phyloP scores from a whole-genome alignment of 345 rosid genomes.

The Citrus australasica region DNA sequence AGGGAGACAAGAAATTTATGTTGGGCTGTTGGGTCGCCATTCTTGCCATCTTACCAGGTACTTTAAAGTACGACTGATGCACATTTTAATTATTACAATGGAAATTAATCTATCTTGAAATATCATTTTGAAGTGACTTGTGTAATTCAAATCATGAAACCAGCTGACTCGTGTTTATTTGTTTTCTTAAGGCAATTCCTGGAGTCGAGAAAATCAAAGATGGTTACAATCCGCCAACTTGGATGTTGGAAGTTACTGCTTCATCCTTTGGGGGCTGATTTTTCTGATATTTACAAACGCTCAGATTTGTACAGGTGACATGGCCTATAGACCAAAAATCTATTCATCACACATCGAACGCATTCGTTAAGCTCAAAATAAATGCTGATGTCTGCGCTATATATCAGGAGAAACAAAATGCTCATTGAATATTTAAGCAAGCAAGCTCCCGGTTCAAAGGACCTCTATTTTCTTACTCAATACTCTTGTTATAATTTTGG shows the following conservation, averaged over 20 bases:
- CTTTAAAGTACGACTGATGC: constrained; percentile 50
- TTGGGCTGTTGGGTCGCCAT: constrained; percentile 67
- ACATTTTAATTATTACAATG: background rate
- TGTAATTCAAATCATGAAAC: background rate
- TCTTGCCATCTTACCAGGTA: constrained; percentile 56
- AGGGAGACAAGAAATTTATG: constrained; percentile 78
- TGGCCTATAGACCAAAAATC: background rate
- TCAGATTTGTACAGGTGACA: constrained; percentile 53
- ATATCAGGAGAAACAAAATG: constrained; percentile 65
- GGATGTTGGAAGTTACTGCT: constrained; percentile 75
- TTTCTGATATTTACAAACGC: constrained; percentile 46
- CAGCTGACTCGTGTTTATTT: background rate
- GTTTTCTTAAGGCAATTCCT: constrained; percentile 34
- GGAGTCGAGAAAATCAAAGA: constrained; percentile 65
- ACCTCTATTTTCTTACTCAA: constrained; percentile 43
- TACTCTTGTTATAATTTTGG: too few relatives aligned
- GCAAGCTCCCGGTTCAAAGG: constrained; percentile 55
- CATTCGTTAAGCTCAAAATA: too few relatives aligned
- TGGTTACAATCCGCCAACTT: constrained; percentile 81
- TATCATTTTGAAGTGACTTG: background rate
- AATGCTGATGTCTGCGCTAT: background rate
- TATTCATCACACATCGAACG: background rate
- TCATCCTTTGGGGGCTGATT: constrained; percentile 51
- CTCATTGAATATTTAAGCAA: constrained; percentile 51
- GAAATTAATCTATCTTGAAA: background rate